Percentiles rank a stretch among this genome's conserved stretches.
Evolutionary conservation across 2,329 filamentous ascomycete genomes (phyloP).

Genomic region (Tolypocladium amazonense): DNA sequence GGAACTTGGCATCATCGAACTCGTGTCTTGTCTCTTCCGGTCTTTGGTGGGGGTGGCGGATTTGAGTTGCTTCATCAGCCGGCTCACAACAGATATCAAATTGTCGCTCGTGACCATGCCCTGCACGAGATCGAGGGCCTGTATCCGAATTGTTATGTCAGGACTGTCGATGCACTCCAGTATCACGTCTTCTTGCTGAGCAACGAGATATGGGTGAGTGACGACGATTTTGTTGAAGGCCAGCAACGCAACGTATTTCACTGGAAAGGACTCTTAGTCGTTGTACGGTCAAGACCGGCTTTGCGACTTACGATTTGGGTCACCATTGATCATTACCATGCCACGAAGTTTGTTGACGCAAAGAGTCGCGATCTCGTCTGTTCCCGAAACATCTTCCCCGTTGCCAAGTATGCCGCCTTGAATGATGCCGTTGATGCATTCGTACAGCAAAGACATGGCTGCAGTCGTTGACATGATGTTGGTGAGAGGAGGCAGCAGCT

Average conservation of each 20-base stretch:
- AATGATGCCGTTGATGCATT: conserved; percentile 97
- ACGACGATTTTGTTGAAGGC: conserved; percentile 91
- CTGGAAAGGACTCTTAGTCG: conserved; percentile 28
- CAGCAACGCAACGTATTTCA: conserved; percentile 93
- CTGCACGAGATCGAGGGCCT: conserved; percentile 82
- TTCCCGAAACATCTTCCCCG: conserved; percentile 66
- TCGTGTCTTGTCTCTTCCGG: conserved; percentile 26
- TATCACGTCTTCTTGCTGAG: conserved; percentile 91
- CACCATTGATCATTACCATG: conserved; percentile 88
- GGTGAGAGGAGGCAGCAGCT: conserved; percentile 81
- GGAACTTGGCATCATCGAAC: conserved; percentile 30
- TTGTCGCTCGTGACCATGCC: conserved; percentile 91
- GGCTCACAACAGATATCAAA: conserved; percentile 71
- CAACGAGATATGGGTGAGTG: conserved; percentile 80
- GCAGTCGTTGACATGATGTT: conserved; percentile 89
- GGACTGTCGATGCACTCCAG: conserved; percentile 91
- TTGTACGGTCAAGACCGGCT: background rate
- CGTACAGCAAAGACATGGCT: conserved; percentile 96
- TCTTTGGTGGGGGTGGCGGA: conserved; percentile 45
- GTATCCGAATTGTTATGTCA: conserved; percentile 90
- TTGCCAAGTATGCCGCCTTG: conserved; percentile 88
- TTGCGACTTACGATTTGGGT: conserved; percentile 68
- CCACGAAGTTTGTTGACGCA: conserved; percentile 88
- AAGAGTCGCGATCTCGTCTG: conserved; percentile 82
- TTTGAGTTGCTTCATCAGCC: conserved; percentile 78